Evolutionary conservation across 2,329 filamentous ascomycete genomes (phyloP).

Genomic region (Penicillium sp.): DNA sequence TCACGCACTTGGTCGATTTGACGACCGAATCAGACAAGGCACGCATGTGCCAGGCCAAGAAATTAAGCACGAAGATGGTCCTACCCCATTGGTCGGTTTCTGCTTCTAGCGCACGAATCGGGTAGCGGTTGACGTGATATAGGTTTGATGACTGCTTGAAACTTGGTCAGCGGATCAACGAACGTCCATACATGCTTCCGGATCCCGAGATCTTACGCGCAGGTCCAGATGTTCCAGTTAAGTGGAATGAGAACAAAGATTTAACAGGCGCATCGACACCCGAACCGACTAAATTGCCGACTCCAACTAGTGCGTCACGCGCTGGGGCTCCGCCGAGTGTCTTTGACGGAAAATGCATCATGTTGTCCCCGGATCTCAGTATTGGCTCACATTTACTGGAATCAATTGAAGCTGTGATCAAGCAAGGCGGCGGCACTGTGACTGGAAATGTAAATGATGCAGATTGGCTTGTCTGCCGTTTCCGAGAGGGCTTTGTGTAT

Average conservation of each 20-base stretch:
- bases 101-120: background rate
- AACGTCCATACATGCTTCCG: constrained; percentile 79
- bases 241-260: constrained; percentile 57
- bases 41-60: constrained; percentile 58
- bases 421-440: constrained; percentile 66
- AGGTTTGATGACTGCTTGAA: constrained; percentile 97
- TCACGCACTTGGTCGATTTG: constrained; percentile 86
- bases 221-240: constrained; percentile 55
- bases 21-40: constrained; percentile 68
- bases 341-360: constrained; percentile 73
- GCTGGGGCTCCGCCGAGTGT: constrained; percentile 60
- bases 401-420: constrained; percentile 69
- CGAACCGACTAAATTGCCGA: constrained; percentile 43
- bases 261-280: constrained; percentile 66
- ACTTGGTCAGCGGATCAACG: constrained; percentile 85
- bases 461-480: constrained; percentile 83
- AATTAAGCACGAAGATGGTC: constrained; percentile 73
- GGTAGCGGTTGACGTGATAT: constrained; percentile 19
- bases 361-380: constrained; percentile 71
- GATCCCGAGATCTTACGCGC: constrained; percentile 76
- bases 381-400: constrained; percentile 64
- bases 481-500: constrained; percentile 77
- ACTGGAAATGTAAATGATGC: constrained; percentile 65
- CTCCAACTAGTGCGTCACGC: constrained; percentile 27
- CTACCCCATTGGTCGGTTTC: constrained; percentile 79